phyloP scores from a whole-genome alignment of 176 grass and related monocot species.

The Lolium perenne region DNA sequence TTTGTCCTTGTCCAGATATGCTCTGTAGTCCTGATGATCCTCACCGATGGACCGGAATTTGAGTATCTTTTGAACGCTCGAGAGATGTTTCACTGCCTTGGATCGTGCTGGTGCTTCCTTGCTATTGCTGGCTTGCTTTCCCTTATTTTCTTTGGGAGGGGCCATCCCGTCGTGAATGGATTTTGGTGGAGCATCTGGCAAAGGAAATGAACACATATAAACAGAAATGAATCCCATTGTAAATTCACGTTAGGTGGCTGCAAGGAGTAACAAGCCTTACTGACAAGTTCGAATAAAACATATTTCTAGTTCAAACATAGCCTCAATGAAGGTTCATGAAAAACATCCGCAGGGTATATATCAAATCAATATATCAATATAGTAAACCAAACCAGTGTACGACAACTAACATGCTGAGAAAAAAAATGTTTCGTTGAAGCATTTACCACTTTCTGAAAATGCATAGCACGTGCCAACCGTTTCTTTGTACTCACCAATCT shows the following conservation, averaged over 20 bases:
- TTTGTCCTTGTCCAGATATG: background rate
- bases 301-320: background rate
- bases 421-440: no score
- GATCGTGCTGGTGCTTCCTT: slow-evolving; percentile 44
- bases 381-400: no score
- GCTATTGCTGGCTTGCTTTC: slow-evolving; percentile 20
- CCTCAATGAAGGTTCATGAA: background rate
- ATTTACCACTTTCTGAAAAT: slow-evolving; percentile 72
- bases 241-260: background rate
- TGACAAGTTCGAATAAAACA: slow-evolving; percentile 24
- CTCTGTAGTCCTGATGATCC: slow-evolving; percentile 16
- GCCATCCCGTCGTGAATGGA: background rate
- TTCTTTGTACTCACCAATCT: slow-evolving; percentile 90
- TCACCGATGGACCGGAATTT: slow-evolving; percentile 55
- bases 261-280: background rate
- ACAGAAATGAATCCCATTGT: background rate
- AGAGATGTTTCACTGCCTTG: slow-evolving; percentile 74
- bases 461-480: slow-evolving; percentile 84
- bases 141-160: slow-evolving; percentile 18
- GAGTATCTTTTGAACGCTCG: slow-evolving; percentile 71
- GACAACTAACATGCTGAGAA: background rate
- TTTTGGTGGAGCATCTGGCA: slow-evolving; percentile 47
- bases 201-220: background rate
- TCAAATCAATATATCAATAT: background rate
- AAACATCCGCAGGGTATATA: background rate